Conservation (phyloP, 352 stramenopile genomes). For the Phytopythium kandeliae region DNA sequence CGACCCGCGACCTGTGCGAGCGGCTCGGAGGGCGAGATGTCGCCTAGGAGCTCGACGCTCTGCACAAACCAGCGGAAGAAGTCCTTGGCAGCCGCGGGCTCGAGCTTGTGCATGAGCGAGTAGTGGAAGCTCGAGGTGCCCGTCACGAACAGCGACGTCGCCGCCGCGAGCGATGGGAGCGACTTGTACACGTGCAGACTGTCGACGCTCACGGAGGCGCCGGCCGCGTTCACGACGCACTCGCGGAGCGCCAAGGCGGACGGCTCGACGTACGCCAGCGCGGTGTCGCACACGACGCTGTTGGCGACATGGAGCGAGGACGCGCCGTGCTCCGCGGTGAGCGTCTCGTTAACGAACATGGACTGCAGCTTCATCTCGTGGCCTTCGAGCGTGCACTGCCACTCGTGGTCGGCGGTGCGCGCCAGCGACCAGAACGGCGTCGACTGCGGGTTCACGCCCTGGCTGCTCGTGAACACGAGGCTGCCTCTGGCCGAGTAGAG, state of each 20-base stretch:
- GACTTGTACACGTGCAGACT: conserved; percentile 53
- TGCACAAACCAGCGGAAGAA: conserved; percentile 52
- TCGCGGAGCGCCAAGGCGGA: neutral
- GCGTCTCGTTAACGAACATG: conserved; percentile 52
- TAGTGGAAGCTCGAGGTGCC: conserved; percentile 51
- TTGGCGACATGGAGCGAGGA: conserved; percentile 30
- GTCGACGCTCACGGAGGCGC: conserved; percentile 23
- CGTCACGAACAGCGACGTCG: conserved; percentile 44
- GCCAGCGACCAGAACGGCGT: conserved; percentile 50
- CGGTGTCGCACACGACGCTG: conserved; percentile 39
- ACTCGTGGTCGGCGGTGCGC: conserved; percentile 44
- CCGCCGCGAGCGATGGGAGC: conserved; percentile 42
- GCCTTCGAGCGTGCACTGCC: conserved; percentile 25
- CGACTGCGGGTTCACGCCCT: conserved; percentile 26
- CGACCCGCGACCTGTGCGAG: conserved; percentile 32
- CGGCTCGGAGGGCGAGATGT: conserved; percentile 29
- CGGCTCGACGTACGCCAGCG: conserved; percentile 24
- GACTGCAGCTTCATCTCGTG: conserved; percentile 62
- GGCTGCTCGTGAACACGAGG: conserved; percentile 45
- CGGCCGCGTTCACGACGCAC: conserved; percentile 3
- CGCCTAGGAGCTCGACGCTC: conserved; percentile 39
- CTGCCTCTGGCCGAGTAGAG: conserved; percentile 38
- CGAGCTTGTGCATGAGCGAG: conserved; percentile 59
- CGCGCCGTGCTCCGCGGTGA: conserved; percentile 30
- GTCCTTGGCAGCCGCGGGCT: conserved; percentile 17